These are phyloP conservation scores for Carex scoparia DNA, from an alignment of 176 grass and related monocot genomes.

Conservation along the genomic window DNA sequence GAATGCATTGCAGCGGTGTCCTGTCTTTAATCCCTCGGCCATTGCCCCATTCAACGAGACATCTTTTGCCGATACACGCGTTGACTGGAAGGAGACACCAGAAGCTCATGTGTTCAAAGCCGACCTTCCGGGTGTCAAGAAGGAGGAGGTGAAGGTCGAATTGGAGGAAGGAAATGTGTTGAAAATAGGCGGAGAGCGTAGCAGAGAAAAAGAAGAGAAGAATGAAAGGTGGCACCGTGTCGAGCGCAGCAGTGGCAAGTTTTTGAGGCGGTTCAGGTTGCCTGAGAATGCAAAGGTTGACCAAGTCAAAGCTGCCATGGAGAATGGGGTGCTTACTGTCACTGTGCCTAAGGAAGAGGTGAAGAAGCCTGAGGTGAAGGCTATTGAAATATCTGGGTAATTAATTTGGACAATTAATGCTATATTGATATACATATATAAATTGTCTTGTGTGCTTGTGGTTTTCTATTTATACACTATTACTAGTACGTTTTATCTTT, in stretches of 20 bases:
- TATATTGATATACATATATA: neutral
- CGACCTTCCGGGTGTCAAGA: constrained; percentile 48
- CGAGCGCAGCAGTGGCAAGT: constrained; percentile 51
- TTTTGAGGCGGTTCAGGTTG: constrained; percentile 28
- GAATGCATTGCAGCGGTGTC: constrained; percentile 17
- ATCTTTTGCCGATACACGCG: constrained; percentile 26
- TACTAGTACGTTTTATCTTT: neutral
- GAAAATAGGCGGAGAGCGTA: constrained; percentile 21
- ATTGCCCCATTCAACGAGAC: constrained; percentile 10
- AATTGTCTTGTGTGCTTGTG: neutral
- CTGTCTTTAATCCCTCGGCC: neutral
- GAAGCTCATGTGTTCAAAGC: constrained; percentile 53
- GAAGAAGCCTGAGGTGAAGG: constrained; percentile 41
- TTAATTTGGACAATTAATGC: neutral
- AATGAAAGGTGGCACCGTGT: constrained; percentile 45
- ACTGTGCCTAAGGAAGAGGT: constrained; percentile 42
- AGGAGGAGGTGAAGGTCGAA: constrained; percentile 46
- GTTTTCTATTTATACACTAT: neutral
- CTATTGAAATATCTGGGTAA: constrained; percentile 47
- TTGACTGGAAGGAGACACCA: constrained; percentile 58
- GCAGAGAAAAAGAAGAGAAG: constrained; percentile 39
- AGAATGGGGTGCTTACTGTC: constrained; percentile 50
- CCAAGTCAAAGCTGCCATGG: constrained; percentile 35
- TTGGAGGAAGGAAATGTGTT: constrained; percentile 33
- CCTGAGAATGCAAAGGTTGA: constrained; percentile 36